A percentile compares a stretch with the other conserved stretches of the same genome.
Evolutionary conservation across 106 monocot genomes (phyloP).

Genomic region (Amphibolis antarctica): DNA sequence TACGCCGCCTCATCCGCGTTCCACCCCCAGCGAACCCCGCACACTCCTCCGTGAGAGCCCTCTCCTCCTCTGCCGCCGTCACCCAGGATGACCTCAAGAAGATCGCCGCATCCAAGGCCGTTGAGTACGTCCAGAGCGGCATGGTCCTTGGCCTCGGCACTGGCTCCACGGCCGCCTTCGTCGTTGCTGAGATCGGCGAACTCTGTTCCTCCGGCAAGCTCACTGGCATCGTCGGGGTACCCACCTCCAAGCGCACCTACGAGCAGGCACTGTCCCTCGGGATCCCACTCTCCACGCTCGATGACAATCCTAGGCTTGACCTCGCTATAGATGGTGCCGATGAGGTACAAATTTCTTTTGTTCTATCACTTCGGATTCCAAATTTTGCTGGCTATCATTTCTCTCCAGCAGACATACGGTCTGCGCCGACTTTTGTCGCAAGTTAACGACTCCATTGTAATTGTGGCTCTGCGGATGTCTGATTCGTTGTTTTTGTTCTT

Average conservation of each 20-base stretch:
- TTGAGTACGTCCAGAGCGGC: conserved; percentile 77
- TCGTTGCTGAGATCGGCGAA: conserved; percentile 78
- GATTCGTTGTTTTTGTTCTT: no score
- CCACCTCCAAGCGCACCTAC: conserved; percentile 87
- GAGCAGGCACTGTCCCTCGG: conserved; percentile 87
- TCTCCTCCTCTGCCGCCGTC: conserved; percentile 26
- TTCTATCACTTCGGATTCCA: background rate
- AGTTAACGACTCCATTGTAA: background rate
- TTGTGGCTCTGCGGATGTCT: no score
- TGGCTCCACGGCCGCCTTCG: conserved; percentile 95
- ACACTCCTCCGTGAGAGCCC: conserved; percentile 6
- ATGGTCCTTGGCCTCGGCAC: conserved; percentile 99
- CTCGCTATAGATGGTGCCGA: conserved; percentile 98
- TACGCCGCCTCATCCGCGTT: background rate
- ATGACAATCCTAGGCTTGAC: conserved; percentile 68
- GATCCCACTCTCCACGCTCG: conserved; percentile 87
- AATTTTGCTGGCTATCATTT: background rate
- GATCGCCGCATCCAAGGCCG: conserved; percentile 80
- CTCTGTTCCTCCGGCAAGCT: conserved; percentile 63
- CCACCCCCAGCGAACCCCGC: background rate
- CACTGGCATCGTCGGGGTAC: conserved; percentile 69
- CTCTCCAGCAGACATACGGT: no score
- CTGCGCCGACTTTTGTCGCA: no score
- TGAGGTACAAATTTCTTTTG: conserved; percentile 37
- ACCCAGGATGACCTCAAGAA: conserved; percentile 97